Evolutionary conservation across 2,329 filamentous ascomycete genomes (phyloP).

Genomic region (Penicillium aurantiogriseum): DNA sequence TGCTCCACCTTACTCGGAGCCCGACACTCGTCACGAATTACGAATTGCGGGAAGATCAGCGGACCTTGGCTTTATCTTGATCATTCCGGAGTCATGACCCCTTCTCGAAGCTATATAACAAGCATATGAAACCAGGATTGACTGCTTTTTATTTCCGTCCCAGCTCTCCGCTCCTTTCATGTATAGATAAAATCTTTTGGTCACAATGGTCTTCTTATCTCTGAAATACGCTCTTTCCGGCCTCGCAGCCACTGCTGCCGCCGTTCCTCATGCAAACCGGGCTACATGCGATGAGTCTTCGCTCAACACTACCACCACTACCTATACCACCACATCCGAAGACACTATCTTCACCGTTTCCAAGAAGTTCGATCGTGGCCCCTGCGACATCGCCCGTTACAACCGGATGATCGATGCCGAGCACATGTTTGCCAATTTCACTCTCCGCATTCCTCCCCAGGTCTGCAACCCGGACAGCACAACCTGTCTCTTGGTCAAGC

Average conservation of each 20-base stretch:
- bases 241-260: background rate
- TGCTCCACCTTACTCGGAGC: background rate
- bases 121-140: background rate
- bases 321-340: slow-evolving; percentile 6
- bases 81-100: background rate
- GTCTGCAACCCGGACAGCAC: slow-evolving; percentile 3
- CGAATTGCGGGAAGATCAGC: background rate
- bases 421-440: background rate
- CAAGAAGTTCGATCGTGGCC: slow-evolving; percentile 1
- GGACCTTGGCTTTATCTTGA: background rate
- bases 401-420: slow-evolving; percentile 9
- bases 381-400: slow-evolving; percentile 6
- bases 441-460: slow-evolving; percentile 6
- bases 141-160: background rate
- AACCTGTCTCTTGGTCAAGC: slow-evolving; percentile 4
- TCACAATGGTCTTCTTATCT: background rate
- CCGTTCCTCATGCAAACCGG: background rate
- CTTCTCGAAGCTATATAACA: background rate
- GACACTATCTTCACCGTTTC: slow-evolving; percentile 10
- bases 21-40: background rate
- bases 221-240: background rate
- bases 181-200: background rate
- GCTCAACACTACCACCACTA: slow-evolving; percentile 1
- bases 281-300: background rate
- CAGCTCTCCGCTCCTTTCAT: background rate